Evolutionary conservation across 805 yeast species (phyloP), one percentile per base, ranked within the genome.

Genomic region (Nakazawaea peltata): DNA sequence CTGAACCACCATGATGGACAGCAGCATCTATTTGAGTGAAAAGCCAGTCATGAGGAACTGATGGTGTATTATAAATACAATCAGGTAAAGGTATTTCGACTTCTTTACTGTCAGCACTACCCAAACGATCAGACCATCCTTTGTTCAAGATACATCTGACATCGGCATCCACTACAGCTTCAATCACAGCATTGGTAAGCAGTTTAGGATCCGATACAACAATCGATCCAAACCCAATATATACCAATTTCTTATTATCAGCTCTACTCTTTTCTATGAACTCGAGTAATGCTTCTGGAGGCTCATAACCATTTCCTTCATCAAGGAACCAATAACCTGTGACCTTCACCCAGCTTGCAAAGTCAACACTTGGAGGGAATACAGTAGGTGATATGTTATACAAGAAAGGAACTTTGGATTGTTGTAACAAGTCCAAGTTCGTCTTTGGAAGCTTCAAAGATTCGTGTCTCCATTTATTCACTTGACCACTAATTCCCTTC

Each of bases 1-100:
- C 97, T 0, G 95, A 81, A 0, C 97, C 97, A 26, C 97, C 97
- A 53, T 90, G 97, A 53, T 90, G 97, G 4, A 90, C 96, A 0
- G 95, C 95, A 0, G 90, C 96, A 57, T 90, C 95, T 29, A 90
- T 64, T 41, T 74, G 76, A 0, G 90, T 81, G 57, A 90, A 90
- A 25, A 90, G 61, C 97, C 97, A 90, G 51, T 87, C 95, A 53
- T 90, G 97, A 0, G 96, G 95, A 11, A 84, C 65, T 8, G 78
- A 52, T 2, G 92, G 92, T 5, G 84, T 62, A 43, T 74, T 76
- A 50, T 61, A 83, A 2, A 90, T 70, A 45, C 76, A 77, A 0
- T 63, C 59, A 1, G 96, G 96, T 11, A 85, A 57, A 18, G 56
- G 65, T 37, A 69, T 45, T 45, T 69, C 74, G 21, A 59, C 37